Evolutionary conservation across 2,329 filamentous ascomycete genomes (phyloP), one percentile per base, ranked within the genome.

Genomic region (Ascochyta koolunga): DNA sequence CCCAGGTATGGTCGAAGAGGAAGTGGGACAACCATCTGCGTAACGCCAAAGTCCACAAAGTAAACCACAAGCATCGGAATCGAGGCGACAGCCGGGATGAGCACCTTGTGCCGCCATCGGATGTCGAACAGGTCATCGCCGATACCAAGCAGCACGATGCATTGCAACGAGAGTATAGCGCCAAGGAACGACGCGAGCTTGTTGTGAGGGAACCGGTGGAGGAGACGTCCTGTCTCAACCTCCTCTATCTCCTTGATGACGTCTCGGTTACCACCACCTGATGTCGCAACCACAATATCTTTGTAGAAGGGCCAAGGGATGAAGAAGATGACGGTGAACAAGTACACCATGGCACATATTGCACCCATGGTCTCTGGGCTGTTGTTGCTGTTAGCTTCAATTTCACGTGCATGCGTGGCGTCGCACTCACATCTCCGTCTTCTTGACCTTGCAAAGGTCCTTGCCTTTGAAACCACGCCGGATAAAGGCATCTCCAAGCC

Each of bases 271-370:
- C 93, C 93, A 60, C 92, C 93, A 59, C 93, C 95, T 62, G 91
- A 96, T 18, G 95, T 98, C 33, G 93, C 92, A 15, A 91, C 90
- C 22, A 97, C 93, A 62, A 99, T 96, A 73, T 98, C 93, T 77
- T 97, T 96, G 81, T 97, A 98, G 76, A 99, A 98, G 1, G 93
- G 90, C 76, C 97, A 96, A 0, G 95, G 95, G 54, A 98, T 92
- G 74, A 99, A 99, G 59, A 91, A 79, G 63, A 98, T 96, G 62
- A 98, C 83, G 43, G 87, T 84, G 61, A 99, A 82, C 37, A 99
- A 83, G 77, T 98, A 98, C 22, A 98, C 92, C 62, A 95, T 86
- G 8, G 93, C 95, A 71, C 91, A 96, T 22, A 99, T 85, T 53
- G 91, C 91, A 25, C 95, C 95, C 93, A 99, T 97, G 63, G 90